phyloP scores from a whole-genome alignment of 2,329 filamentous ascomycete genomes.

The Geosmithia flava region DNA sequence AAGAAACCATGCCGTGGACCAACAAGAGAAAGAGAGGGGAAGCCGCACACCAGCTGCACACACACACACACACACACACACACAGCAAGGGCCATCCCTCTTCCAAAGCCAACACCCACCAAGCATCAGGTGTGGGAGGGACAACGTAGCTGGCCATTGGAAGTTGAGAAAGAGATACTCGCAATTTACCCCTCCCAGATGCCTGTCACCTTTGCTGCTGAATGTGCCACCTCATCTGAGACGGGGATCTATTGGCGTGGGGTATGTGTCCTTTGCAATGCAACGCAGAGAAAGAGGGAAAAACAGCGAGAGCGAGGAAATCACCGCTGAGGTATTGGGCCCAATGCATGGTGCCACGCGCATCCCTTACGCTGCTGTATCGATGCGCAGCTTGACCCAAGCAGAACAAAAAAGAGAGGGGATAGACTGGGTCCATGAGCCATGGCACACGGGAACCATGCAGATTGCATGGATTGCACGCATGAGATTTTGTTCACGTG shows the following conservation, averaged over 20 bases:
- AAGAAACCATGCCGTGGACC: not conserved
- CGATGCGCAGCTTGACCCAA: not conserved
- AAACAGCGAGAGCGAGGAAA: not conserved
- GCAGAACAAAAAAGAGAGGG: not conserved
- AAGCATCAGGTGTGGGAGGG: not conserved
- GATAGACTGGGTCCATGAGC: not conserved
- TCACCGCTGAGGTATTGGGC: not conserved
- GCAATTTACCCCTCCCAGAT: not conserved
- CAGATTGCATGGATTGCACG: constrained; percentile 18
- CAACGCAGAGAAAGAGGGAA: not conserved
- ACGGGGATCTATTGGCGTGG: not conserved
- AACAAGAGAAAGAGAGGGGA: too few species aligned
- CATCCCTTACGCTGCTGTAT: not conserved
- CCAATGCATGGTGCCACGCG: not conserved
- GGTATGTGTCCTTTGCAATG: not conserved
- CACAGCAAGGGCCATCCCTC: too few species aligned
- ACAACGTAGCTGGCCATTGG: not conserved
- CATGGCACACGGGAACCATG: constrained; percentile 15
- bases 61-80: too few species aligned
- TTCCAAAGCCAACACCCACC: too few species aligned
- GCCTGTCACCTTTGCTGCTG: not conserved
- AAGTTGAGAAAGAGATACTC: not conserved
- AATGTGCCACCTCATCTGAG: not conserved
- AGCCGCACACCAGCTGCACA: too few species aligned
- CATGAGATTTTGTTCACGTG: constrained; percentile 22